Conservation (phyloP, 106 monocot genomes). For the Phalaenopsis equestris region DNA sequence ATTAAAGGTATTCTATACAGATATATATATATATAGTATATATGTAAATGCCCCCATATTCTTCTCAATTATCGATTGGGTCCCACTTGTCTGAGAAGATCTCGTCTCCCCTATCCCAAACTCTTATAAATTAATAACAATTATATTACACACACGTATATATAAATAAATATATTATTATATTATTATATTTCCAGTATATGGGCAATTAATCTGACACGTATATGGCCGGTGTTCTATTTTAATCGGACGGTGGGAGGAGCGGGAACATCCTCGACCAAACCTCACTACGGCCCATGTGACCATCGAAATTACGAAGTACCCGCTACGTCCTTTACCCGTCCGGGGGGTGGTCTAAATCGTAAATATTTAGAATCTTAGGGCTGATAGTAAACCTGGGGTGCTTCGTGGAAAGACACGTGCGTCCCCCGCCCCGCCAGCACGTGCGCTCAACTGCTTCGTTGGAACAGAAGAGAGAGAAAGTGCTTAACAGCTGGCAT, state of each 20-base stretch:
- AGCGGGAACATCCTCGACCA: constrained; percentile 4
- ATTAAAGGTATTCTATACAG: no score
- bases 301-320: background rate
- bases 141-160: no score
- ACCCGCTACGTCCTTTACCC: background rate
- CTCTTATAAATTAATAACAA: no score
- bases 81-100: background rate
- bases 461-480: background rate
- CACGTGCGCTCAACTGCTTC: constrained; percentile 6
- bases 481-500: constrained; percentile 2
- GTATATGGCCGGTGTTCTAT: background rate
- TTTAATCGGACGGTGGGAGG: background rate
- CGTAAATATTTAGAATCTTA: background rate
- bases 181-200: no score
- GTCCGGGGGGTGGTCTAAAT: background rate
- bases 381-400: background rate
- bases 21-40: no score
- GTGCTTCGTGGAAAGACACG: background rate
- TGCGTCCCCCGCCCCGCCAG: background rate
- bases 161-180: no score
- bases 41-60: no score
- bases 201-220: background rate
- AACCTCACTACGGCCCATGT: constrained; percentile 3
- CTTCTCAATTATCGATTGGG: background rate
- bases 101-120: background rate